These are phyloP conservation scores for Diaporthe helianthi DNA, from an alignment of 2,329 filamentous ascomycete species.

Conservation along the genomic window DNA sequence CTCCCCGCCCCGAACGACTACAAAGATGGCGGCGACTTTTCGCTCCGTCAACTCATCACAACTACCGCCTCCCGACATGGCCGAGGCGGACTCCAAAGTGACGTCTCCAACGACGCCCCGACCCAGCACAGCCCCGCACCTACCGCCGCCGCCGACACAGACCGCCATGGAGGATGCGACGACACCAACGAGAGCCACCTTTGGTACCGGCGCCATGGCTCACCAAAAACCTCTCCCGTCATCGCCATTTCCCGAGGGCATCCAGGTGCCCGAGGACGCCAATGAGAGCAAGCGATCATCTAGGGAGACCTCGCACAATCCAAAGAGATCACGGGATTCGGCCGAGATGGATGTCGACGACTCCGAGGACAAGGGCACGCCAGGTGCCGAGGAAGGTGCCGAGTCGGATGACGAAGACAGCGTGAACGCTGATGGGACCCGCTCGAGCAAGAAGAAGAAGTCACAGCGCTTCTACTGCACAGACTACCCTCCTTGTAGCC, in stretches of 20 bases:
- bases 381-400: constrained; percentile 54
- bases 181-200: constrained; percentile 70
- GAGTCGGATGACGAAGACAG: constrained; percentile 69
- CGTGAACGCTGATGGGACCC: constrained; percentile 67
- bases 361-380: constrained; percentile 68
- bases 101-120: constrained; percentile 47
- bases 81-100: constrained; percentile 61
- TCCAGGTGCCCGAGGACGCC: constrained; percentile 53
- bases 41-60: constrained; percentile 64
- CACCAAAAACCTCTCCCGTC: constrained; percentile 62
- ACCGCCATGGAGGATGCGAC: constrained; percentile 54
- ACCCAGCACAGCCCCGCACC: constrained; percentile 44
- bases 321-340: constrained; percentile 66
- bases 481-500: constrained; percentile 89
- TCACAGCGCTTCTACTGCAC: constrained; percentile 96
- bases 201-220: constrained; percentile 49
- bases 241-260: constrained; percentile 58
- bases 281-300: constrained; percentile 53
- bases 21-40: constrained; percentile 62
- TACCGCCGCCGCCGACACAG: constrained; percentile 30
- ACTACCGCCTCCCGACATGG: constrained; percentile 50
- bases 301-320: constrained; percentile 66
- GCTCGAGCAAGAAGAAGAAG: constrained; percentile 92
- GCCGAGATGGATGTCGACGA: constrained; percentile 81
- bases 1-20: neutral